Evolutionary conservation across 1,284 basidiomycete genomes (phyloP), one percentile per base, ranked within the genome.

Genomic region (Veloboletus limbatus): DNA sequence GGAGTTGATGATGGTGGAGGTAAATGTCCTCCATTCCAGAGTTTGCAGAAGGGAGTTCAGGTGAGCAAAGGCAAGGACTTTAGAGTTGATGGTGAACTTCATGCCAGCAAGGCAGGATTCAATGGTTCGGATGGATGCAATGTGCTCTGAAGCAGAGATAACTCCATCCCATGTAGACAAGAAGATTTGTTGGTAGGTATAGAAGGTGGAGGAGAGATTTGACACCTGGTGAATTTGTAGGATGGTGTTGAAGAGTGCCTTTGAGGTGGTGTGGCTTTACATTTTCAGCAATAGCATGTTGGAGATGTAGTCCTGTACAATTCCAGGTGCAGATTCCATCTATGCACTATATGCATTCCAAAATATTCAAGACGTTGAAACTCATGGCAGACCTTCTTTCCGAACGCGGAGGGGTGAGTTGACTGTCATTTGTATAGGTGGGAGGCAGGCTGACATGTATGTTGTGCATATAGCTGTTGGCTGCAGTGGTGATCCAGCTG

Each of bases 51-150:
- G 35, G 3, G 25, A 40, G 28, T 40, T 32, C 1, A 48, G 31
- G 10, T 40, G 30, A 6, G 37, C 39, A 25, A 49, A 49, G 5
- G 43, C 11, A n/a, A 49, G 41, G 10, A 49, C 8, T 18, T 45
- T 45, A 4, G 21, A 4, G 11, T 49, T 13, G 6, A 45, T 11
- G 5, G 8, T 6, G 24, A 36, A 49, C 13, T 49, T 49, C 43
- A 49, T 49, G 6, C 43, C 31, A 25, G 43, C 37, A 13, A 49
- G 43, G 7, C 25, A 22, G 8, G 38, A 6, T 24, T 49, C 32
- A 2, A 40, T 2, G 3, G 41, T 40, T 5, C 24, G 14, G 16
- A 49, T 13, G 4, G 26, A 17, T 8, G 36, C 3, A n/a, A 40
- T 39, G 16, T 48, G 47, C 2, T 48, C 28, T 3, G 21, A 21